Conservation (phyloP, 768 basidiomycete species). For the Porphyrellus cyaneotinctus region DNA sequence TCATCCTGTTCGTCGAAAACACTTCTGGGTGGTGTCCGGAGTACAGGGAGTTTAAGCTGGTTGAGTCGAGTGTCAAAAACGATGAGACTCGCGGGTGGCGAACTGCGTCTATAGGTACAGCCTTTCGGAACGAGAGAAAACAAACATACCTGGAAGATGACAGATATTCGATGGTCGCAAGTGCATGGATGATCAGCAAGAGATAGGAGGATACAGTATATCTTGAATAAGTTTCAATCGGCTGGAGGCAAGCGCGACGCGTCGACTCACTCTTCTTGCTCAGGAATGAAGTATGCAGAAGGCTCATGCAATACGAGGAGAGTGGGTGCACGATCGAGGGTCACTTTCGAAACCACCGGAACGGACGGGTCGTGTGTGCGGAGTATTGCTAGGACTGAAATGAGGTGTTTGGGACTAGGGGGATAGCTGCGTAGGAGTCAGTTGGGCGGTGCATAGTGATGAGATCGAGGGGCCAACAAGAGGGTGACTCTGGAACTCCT, state of each 20-base stretch:
- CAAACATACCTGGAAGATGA: constrained; percentile 24
- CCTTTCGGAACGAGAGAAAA: neutral
- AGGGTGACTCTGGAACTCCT: constrained; percentile 45
- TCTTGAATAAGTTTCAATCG: constrained; percentile 16
- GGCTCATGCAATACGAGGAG: constrained; percentile 60
- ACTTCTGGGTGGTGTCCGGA: constrained; percentile 27
- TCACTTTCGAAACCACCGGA: constrained; percentile 30
- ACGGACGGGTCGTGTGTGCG: constrained; percentile 27
- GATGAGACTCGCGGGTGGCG: constrained; percentile 36
- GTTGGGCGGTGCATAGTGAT: neutral
- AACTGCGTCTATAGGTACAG: constrained; percentile 8
- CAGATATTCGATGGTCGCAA: constrained; percentile 39
- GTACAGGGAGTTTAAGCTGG: constrained; percentile 46
- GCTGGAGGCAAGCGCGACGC: neutral
- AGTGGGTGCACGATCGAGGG: constrained; percentile 39
- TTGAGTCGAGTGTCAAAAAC: constrained; percentile 62
- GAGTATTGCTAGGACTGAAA: constrained; percentile 48
- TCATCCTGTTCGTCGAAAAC: constrained; percentile 15
- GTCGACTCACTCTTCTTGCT: constrained; percentile 22
- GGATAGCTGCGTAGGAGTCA: constrained; percentile 50
- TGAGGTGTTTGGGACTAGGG: constrained; percentile 53
- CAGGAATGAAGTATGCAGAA: constrained; percentile 48
- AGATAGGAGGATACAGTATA: constrained; percentile 49
- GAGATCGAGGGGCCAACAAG: constrained; percentile 43
- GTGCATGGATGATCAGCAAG: constrained; percentile 43